Evolutionary conservation across 176 grass and related monocot genomes (phyloP).

Genomic region (Lolium multiflorum): DNA sequence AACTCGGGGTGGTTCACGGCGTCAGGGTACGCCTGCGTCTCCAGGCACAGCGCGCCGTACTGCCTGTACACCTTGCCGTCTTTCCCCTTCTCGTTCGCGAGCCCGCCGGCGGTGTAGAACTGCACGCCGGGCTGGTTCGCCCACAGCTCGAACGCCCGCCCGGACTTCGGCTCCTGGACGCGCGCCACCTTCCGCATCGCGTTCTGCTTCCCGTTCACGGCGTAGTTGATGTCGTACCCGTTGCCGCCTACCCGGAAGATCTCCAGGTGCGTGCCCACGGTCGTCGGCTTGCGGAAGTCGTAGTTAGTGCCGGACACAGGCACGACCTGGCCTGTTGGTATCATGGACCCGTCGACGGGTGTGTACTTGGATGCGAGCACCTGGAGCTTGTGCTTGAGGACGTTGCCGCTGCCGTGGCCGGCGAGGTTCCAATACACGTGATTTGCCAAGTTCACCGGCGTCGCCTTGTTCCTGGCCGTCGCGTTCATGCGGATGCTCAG

Average conservation of each 20-base stretch:
- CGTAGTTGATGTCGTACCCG: slow-evolving; percentile 80
- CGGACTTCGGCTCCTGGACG: slow-evolving; percentile 21
- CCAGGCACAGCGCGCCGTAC: slow-evolving; percentile 69
- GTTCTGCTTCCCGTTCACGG: slow-evolving; percentile 18
- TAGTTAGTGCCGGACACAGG: slow-evolving; percentile 61
- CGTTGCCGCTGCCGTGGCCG: slow-evolving; percentile 8
- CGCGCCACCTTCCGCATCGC: slow-evolving; percentile 51
- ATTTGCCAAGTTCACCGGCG: slow-evolving; percentile 74
- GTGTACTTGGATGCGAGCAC: slow-evolving; percentile 1
- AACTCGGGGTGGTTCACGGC: slow-evolving; percentile 81
- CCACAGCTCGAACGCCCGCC: slow-evolving; percentile 66
- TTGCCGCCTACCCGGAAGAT: slow-evolving; percentile 42
- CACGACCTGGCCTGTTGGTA: slow-evolving; percentile 18
- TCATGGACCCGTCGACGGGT: not conserved
- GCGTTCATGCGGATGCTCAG: slow-evolving; percentile 65
- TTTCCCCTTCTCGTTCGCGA: slow-evolving; percentile 60
- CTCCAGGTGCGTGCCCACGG: slow-evolving; percentile 51
- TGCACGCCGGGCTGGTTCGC: slow-evolving; percentile 88
- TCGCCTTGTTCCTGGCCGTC: slow-evolving; percentile 56
- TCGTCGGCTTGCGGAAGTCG: slow-evolving; percentile 50
- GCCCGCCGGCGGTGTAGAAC: slow-evolving; percentile 70
- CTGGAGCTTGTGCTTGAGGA: slow-evolving; percentile 21
- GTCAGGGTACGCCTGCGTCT: slow-evolving; percentile 88
- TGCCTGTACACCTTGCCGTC: slow-evolving; percentile 52
- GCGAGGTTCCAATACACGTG: slow-evolving; percentile 80